Evolutionary conservation across 306 rosid species (phyloP).

Genomic region (Carpinus viminea): DNA sequence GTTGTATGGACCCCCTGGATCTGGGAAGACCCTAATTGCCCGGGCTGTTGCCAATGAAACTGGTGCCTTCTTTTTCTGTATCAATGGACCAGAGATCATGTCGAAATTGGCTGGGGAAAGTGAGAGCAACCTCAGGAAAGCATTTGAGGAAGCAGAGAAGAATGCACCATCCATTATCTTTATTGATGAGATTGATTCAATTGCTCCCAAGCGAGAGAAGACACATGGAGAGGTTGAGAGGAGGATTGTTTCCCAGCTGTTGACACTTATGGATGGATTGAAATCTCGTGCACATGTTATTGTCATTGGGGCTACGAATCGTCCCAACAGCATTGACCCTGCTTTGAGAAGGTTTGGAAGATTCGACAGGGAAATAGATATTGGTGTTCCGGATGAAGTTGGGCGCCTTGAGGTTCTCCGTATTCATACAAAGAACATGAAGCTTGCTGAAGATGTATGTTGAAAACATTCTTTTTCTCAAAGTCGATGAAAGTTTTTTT

Average conservation of each 20-base stretch:
- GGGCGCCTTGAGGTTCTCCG: constrained; percentile 98
- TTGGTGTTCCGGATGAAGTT: constrained; percentile 92
- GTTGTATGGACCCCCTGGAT: constrained; percentile 90
- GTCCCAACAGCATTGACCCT: constrained; percentile 95
- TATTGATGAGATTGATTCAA: constrained; percentile 93
- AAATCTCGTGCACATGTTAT: constrained; percentile 93
- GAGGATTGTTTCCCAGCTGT: constrained; percentile 93
- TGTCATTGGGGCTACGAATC: constrained; percentile 96
- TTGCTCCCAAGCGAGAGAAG: constrained; percentile 97
- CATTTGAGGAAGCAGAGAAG: constrained; percentile 99
- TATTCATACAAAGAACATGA: constrained; percentile 96
- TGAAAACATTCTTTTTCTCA: background rate
- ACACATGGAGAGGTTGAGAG: constrained; percentile 99
- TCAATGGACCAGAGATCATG: constrained; percentile 97
- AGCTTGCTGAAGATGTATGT: constrained; percentile 86
- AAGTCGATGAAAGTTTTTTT: no score
- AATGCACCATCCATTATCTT: constrained; percentile 98
- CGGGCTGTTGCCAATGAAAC: constrained; percentile 97
- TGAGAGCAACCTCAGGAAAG: constrained; percentile 95
- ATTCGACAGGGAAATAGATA: constrained; percentile 95
- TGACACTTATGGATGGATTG: constrained; percentile 97
- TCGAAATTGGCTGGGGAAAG: constrained; percentile 96
- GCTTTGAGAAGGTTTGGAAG: constrained; percentile 99
- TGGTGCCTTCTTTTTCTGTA: constrained; percentile 98
- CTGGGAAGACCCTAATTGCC: constrained; percentile 92